Evolutionary conservation across 1,139 yeast species (phyloP), one percentile per base, ranked within the genome.

Genomic region (Zygoascus meyerae): DNA sequence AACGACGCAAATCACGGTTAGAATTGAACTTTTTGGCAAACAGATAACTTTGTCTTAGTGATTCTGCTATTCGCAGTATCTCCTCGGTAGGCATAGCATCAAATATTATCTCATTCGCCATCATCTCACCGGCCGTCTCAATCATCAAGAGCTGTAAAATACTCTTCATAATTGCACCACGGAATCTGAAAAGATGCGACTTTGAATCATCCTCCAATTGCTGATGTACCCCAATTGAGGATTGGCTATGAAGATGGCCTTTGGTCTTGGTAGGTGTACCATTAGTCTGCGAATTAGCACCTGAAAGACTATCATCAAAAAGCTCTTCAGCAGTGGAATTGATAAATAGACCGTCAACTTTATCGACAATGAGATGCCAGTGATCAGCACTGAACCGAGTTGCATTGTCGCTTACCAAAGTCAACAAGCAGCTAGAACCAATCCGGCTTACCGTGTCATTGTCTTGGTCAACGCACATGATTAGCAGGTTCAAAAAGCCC

Each of bases 371-470:
- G 60, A 77, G 70, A n/a, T 65, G 67, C 99, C 99, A 94, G 56
- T 94, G 94, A 2, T 66, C 67, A 10, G 68, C 70, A 21, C 68
- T 63, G 58, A 92, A 85, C 58, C 77, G 79, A n/a, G 67, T 61
- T 52, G 83, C 78, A 63, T 92, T 94, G 53, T 85, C 85, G 29
- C 82, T 69, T 51, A 92, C 74, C 52, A 92, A 72, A 52, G 83
- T 86, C 53, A 84, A 83, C 51, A 92, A 73, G 64, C 98, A 90
- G 9, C 92, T 81, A 59, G 95, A 79, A 16, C 98, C 98, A 55
- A 90, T 89, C 58, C 95, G 76, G 0, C 97, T 95, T 57, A 94
- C 90, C 0, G 97, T 89, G 59, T 92, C 98, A 63, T 92, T 92
- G 58, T 90, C 97, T 66, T 92, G 98, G 59, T 96, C 87, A 45